These are phyloP conservation scores for Spergularia azorica DNA, from an alignment of 179 eudicot species.

Conservation along the genomic window DNA sequence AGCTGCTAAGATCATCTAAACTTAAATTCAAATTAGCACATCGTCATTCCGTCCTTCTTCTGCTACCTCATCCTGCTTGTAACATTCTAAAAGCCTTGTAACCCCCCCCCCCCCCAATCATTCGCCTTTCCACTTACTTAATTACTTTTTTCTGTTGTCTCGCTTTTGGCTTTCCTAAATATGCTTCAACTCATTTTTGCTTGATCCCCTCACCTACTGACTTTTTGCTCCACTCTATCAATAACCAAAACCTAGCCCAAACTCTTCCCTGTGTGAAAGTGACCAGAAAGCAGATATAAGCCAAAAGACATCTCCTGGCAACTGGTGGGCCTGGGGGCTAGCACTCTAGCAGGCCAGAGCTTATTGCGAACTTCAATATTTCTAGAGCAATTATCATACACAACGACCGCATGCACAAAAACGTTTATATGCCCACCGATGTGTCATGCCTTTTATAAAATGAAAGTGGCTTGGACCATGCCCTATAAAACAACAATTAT, in stretches of 20 bases:
- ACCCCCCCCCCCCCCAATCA: no score
- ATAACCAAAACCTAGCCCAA: not conserved
- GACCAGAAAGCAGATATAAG: constrained; percentile 5
- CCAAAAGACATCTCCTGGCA: not conserved
- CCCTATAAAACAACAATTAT: not conserved
- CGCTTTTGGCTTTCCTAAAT: no score
- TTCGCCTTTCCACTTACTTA: no score
- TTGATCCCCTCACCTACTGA: no score
- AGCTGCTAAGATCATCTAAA: not conserved
- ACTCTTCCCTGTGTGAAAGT: not conserved
- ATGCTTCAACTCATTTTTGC: not conserved
- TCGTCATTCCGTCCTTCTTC: not conserved
- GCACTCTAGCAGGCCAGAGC: not conserved
- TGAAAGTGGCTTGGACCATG: not conserved
- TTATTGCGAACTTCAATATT: constrained; percentile 5
- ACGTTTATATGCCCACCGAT: constrained; percentile 5
- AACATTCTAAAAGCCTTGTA: not conserved
- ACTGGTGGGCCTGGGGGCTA: not conserved
- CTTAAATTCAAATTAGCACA: not conserved
- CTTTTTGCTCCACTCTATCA: not conserved
- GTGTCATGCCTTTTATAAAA: not conserved
- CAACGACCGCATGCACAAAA: not conserved
- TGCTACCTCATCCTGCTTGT: not conserved
- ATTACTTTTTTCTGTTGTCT: no score
- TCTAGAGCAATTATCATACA: not conserved